A percentile compares a stretch with the other conserved stretches of the same genome.
Evolutionary conservation across 2,329 filamentous ascomycete species (phyloP).

Genomic region (Raffaelea ambrosiae): DNA sequence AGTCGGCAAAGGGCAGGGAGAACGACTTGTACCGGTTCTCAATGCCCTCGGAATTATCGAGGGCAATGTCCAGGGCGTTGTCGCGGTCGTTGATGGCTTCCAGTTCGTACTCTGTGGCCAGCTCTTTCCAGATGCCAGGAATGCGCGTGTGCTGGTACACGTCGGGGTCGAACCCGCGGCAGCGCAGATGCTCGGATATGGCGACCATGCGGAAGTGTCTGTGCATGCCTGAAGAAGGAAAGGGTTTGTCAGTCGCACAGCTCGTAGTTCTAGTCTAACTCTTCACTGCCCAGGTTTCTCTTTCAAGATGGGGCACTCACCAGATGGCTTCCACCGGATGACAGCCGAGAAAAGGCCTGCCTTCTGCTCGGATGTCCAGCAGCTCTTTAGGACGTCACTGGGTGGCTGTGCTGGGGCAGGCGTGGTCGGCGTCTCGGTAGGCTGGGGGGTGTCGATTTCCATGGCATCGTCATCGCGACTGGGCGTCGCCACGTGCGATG

Average conservation of each 20-base stretch:
- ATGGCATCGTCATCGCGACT: slow-evolving; percentile 49
- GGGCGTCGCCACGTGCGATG: slow-evolving; percentile 28
- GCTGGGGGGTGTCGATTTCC: slow-evolving; percentile 48
- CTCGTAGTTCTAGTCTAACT: too few relatives aligned
- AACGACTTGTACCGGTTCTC: slow-evolving; percentile 15
- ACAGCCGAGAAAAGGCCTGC: slow-evolving; percentile 88
- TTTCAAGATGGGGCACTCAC: slow-evolving; percentile 31
- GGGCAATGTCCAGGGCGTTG: slow-evolving; percentile 13
- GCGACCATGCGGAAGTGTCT: slow-evolving; percentile 90
- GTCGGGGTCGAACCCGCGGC: slow-evolving; percentile 69
- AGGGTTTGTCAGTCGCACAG: slow-evolving; percentile 7
- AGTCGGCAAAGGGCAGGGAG: slow-evolving; percentile 13
- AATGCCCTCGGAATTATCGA: slow-evolving; percentile 5
- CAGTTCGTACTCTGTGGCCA: slow-evolving; percentile 75
- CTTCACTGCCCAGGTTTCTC: too few relatives aligned
- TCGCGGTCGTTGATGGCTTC: slow-evolving; percentile 64
- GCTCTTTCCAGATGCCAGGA: slow-evolving; percentile 84
- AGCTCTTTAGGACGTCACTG: slow-evolving; percentile 45
- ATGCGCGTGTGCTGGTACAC: slow-evolving; percentile 73
- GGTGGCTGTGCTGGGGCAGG: slow-evolving; percentile 26
- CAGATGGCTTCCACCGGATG: slow-evolving; percentile 93
- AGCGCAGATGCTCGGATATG: slow-evolving; percentile 70
- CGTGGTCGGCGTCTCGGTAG: slow-evolving; percentile 41
- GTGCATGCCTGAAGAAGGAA: slow-evolving; percentile 69
- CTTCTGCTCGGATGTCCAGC: slow-evolving; percentile 94